Conservation (phyloP, 2,329 filamentous ascomycete genomes). For the Harringtonia aguacate region DNA sequence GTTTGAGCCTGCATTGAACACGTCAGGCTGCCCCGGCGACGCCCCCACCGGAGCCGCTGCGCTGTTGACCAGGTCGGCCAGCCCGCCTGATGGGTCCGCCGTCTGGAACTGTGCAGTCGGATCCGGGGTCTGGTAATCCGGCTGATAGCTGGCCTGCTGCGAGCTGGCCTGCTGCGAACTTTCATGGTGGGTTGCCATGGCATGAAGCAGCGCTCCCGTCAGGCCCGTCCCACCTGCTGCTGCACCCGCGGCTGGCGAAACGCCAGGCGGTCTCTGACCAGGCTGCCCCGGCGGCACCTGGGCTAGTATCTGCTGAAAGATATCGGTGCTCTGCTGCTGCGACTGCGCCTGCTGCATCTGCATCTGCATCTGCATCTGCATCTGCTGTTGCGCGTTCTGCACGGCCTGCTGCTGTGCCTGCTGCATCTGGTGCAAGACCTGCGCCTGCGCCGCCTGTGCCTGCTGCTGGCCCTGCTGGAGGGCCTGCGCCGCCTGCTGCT, state of each 20-base stretch:
- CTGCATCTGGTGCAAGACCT: not conserved
- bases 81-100: not conserved
- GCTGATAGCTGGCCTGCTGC: not conserved
- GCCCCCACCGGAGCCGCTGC: not conserved
- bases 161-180: not conserved
- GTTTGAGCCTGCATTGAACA: too few relatives aligned
- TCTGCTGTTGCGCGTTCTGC: constrained; percentile 1
- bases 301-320: not conserved
- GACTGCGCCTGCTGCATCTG: constrained; percentile 3
- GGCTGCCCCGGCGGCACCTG: not conserved
- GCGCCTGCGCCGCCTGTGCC: not conserved
- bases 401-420: not conserved
- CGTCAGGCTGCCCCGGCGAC: too few relatives aligned
- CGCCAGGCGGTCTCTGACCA: too few relatives aligned
- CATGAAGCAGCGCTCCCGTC: too few relatives aligned
- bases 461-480: constrained; percentile 1
- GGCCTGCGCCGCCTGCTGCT: not conserved
- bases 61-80: not conserved
- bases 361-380: constrained; percentile 5
- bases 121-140: too few relatives aligned
- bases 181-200: too few relatives aligned
- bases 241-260: not conserved
- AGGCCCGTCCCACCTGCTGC: not conserved
- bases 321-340: constrained; percentile 2
- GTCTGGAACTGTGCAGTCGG: not conserved